Percentiles rank a stretch among this genome's conserved stretches.
Evolutionary conservation across 2,329 filamentous ascomycete species (phyloP).

Genomic region (Penicillium sp.): DNA sequence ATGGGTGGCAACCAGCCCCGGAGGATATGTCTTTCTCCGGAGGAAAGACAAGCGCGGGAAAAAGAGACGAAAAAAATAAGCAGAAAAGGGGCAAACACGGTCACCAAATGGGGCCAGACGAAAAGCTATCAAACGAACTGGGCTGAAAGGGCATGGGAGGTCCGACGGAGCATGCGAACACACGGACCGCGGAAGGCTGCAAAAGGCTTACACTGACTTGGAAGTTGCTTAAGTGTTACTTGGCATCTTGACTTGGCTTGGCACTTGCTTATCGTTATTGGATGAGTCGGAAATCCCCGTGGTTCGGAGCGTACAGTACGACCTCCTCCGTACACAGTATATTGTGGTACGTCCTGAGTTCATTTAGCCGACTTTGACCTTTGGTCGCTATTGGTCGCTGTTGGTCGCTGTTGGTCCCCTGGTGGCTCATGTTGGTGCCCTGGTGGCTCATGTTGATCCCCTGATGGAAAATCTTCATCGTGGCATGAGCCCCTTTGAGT

Average conservation of each 20-base stretch:
- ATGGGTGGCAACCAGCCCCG: background rate
- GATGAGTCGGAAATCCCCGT: background rate
- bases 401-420: background rate
- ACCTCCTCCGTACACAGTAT: no score
- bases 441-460: background rate
- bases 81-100: background rate
- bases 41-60: background rate
- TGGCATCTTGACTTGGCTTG: background rate
- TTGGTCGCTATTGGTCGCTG: background rate
- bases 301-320: background rate
- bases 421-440: background rate
- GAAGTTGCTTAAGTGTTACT: conserved; percentile 11
- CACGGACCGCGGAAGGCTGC: conserved; percentile 6
- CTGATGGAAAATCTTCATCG: background rate
- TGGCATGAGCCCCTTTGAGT: background rate
- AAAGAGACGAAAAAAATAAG: background rate
- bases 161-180: conserved; percentile 9
- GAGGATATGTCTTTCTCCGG: background rate
- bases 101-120: background rate
- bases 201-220: conserved; percentile 5
- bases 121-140: background rate
- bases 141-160: background rate
- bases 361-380: background rate
- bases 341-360: no score
- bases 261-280: background rate